Conservation (phyloP, 345 rosid species). For the Iberis pinnata region DNA sequence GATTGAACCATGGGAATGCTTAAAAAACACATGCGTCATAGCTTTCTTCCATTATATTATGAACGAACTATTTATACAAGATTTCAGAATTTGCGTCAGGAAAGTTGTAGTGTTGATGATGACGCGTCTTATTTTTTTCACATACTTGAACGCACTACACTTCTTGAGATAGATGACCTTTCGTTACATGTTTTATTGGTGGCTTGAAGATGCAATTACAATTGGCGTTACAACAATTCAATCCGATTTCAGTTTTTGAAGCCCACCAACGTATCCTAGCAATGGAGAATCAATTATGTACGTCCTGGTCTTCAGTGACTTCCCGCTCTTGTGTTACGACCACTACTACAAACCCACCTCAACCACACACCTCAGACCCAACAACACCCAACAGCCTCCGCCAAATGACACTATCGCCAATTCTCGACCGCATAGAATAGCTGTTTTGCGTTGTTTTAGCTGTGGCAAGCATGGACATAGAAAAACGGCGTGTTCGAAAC, state of each 20-base stretch:
- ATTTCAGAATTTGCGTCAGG: background rate
- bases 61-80: background rate
- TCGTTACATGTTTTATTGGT: background rate
- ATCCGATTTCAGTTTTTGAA: background rate
- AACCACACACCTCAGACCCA: too few relatives aligned
- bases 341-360: too few relatives aligned
- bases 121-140: background rate
- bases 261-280: background rate
- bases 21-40: background rate
- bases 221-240: background rate
- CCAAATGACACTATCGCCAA: too few relatives aligned
- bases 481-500: too few relatives aligned
- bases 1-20: background rate
- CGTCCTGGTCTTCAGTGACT: too few relatives aligned
- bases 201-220: background rate
- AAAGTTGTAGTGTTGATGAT: background rate
- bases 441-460: too few relatives aligned
- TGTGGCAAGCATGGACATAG: too few relatives aligned
- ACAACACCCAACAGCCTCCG: too few relatives aligned
- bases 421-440: too few relatives aligned
- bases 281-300: background rate
- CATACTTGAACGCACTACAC: accelerated
- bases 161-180: background rate
- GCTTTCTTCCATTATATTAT: background rate
- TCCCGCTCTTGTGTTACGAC: background rate